Conservation (phyloP, 2,329 filamentous ascomycete species). For the Ophiostoma quercus region DNA sequence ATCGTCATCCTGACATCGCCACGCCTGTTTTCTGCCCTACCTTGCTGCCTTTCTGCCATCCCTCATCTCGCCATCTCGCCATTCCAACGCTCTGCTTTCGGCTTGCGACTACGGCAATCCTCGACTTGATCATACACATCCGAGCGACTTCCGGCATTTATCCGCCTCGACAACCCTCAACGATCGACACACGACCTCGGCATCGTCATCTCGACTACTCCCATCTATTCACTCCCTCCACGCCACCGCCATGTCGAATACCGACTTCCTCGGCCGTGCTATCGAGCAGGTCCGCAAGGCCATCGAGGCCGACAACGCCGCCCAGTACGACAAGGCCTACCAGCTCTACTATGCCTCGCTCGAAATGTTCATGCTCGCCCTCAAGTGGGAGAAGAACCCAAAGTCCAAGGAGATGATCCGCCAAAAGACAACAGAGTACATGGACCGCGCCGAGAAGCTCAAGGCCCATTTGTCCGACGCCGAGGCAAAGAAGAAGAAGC, state of each 20-base stretch:
- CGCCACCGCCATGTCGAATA: constrained; percentile 70
- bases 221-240: constrained; percentile 32
- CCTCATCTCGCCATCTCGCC: background rate
- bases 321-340: constrained; percentile 96
- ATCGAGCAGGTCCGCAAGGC: constrained; percentile 97
- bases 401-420: constrained; percentile 97
- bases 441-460: constrained; percentile 97
- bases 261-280: constrained; percentile 92
- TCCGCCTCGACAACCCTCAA: background rate
- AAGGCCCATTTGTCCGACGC: constrained; percentile 80
- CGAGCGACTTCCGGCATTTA: background rate
- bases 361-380: constrained; percentile 95
- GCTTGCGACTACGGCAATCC: background rate
- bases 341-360: constrained; percentile 92
- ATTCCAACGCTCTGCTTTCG: background rate
- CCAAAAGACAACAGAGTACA: constrained; percentile 90
- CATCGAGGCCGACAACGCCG: constrained; percentile 91
- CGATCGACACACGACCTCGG: constrained; percentile 4
- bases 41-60: background rate
- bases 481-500: constrained; percentile 65
- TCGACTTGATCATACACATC: background rate
- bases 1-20: constrained; percentile 15
- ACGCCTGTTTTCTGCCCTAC: background rate
- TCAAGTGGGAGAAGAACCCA: constrained; percentile 99
- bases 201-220: constrained; percentile 31